Percentiles rank a stretch among this genome's conserved stretches.
Evolutionary conservation across 2,329 filamentous ascomycete genomes (phyloP).

Genomic region (Colletotrichum echinochloae): DNA sequence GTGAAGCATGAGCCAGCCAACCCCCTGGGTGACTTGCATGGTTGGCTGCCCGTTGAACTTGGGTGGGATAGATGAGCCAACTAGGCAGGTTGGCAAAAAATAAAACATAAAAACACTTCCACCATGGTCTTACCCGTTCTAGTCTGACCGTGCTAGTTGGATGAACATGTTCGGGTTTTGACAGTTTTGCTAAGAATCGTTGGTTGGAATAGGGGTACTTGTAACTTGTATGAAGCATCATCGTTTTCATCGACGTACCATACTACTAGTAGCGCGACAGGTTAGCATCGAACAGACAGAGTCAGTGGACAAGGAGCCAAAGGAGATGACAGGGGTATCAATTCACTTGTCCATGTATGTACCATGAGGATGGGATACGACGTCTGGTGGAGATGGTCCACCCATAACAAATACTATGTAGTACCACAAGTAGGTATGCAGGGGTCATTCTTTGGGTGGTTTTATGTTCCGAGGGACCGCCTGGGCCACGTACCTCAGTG

Average conservation of each 20-base stretch:
- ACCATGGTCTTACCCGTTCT: not conserved
- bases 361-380: constrained; percentile 24
- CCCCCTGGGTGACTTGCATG: constrained; percentile 29
- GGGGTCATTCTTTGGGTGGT: not conserved
- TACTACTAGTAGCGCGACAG: not conserved
- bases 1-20: constrained; percentile 24
- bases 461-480: too few species aligned
- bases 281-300: not conserved
- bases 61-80: constrained; percentile 16
- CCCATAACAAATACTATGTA: constrained; percentile 12
- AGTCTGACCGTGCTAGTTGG: constrained; percentile 7
- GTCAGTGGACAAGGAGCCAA: constrained; percentile 4
- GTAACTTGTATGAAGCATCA: constrained; percentile 8
- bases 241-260: not conserved
- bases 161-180: constrained; percentile 22
- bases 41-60: constrained; percentile 26
- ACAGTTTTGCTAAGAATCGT: constrained; percentile 3
- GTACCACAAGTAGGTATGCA: not conserved
- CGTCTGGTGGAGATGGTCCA: constrained; percentile 26
- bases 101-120: too few species aligned
- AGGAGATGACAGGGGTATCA: constrained; percentile 12
- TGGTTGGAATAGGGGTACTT: not conserved
- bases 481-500: too few species aligned
- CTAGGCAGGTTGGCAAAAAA: constrained; percentile 6
- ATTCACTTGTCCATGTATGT: constrained; percentile 24